Evolutionary conservation across 78 protist genomes (phyloP), one percentile per base, ranked within the genome.

Genomic region (Dictyostelium firmibasis): DNA sequence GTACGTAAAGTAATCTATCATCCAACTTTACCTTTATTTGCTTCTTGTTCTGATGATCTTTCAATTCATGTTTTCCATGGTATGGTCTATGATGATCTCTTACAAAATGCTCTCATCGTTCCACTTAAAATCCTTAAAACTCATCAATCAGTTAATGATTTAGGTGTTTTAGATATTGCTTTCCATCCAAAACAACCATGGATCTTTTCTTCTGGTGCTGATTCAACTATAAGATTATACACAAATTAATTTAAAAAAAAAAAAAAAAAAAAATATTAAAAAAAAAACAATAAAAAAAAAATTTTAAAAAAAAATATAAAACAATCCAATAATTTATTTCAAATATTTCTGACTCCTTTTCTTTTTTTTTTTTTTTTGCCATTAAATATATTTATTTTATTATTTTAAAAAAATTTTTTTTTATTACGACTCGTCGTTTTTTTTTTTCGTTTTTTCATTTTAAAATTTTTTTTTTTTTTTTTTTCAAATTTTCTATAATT

Each of bases 101-200:
- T 84, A 23, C 92, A 98, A 76, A 98, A 98, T 38, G 97, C 99
- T 16, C 16, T 98, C 77, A 97, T 99, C 41, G 99, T 99, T 2
- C 99, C 99, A 23, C 81, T 99, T 78, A 99, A 99, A 83, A 91
- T 98, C 23, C 81, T 99, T 14, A 25, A 60, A 20, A 97, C 93
- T 11, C 99, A 98, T 91, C 31, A 82, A 64, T 41, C 50, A 14
- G 91, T 25, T 16, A 31, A 47, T 27, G 97, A 93, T 87, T 62
- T 96, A 4, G 99, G 99, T 75, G 98, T 98, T 13, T 50, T 98
- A 10, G 98, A 97, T 64, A 16, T 94, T 75, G 69, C 64, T 33
- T 99, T 96, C 91, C 99, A 99, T 57, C 99, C 99, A 72, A 85
- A 83, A 20, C 99, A 97, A 95, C 99, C 99, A 10, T 99, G 99